Base-by-base conservation (phyloP, 192 early-diverging fungal genomes). In the Backusella westeae region DNA sequence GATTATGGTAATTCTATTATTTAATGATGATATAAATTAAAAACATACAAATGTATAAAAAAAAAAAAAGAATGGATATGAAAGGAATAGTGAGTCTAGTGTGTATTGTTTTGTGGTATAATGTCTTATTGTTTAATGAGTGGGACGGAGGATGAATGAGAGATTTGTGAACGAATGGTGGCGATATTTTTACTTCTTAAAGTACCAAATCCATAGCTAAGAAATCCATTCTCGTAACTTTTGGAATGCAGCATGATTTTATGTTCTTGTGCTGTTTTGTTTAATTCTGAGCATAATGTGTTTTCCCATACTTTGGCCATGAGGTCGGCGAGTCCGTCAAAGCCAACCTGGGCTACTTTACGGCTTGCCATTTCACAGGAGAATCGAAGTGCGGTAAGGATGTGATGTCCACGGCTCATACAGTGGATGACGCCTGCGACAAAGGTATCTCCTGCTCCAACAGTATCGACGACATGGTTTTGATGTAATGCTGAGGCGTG, bases 401-500 rank as follows among this genome's bases (percentile, higher is more conserved):
- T 67, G 1, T 29, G 19, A 5, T 29, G 74, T 19, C 78, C 77
- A n/a, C 80, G 74, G 6, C 69, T 75, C 32, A 87, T 44, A 21
- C 74, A 68, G 69, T 78, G 75, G 19, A 89, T 89, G 9, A 86
- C 80, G 4, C 87, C 85, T 26, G 88, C 88, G 66, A 85, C 83
- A 69, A 89, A 89, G 6, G 86, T 87, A 56, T 89, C 88, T 23
- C 87, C 88, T 23, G 87, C 87, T 32, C 88, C 88, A 34, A 89
- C 83, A 4, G 84, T 46, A 49, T 89, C 88, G 19, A 88, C 72
- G 1, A 85, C 80, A 29, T 46, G 70, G 19, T 81, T 65, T 19
- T 39, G 59, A 19, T 69, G 72, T 34, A 80, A 75, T 34, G 86
- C 77, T n/a, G 77, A 38, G 5, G 77, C 63, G n/a, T 74, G 73